Percentiles rank a stretch among this genome's conserved stretches.
phyloP scores from a whole-genome alignment of 768 basidiomycete genomes.

The Chlorophyllum brunneum region DNA sequence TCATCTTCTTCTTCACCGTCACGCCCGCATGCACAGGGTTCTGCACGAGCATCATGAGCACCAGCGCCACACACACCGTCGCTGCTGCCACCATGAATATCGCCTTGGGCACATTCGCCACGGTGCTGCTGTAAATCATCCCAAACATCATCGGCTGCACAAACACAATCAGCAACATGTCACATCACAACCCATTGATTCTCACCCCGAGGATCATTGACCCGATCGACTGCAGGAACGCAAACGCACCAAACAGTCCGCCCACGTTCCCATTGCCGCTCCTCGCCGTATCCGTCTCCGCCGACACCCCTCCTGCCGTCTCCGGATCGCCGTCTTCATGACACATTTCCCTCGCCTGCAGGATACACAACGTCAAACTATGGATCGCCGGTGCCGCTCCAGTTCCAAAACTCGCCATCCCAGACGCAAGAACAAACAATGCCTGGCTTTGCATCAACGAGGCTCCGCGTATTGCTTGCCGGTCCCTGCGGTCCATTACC shows the following conservation, averaged over 20 bases:
- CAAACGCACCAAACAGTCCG: conserved; percentile 62
- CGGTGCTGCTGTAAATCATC: conserved; percentile 64
- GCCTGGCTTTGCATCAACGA: conserved; percentile 30
- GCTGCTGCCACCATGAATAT: conserved; percentile 58
- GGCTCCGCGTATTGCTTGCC: neutral
- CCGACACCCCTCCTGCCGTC: conserved; percentile 7
- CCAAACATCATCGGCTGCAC: conserved; percentile 68
- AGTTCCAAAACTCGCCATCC: conserved; percentile 58
- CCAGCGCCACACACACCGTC: conserved; percentile 39
- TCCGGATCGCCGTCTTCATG: conserved; percentile 13
- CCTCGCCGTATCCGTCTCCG: conserved; percentile 18
- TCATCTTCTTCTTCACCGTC: conserved; percentile 17
- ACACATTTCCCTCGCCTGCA: conserved; percentile 39
- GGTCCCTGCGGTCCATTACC: conserved; percentile 7
- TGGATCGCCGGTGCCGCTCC: conserved; percentile 69
- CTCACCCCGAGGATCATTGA: conserved; percentile 59
- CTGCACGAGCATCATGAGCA: conserved; percentile 34
- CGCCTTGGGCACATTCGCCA: conserved; percentile 64
- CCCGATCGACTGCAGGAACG: conserved; percentile 65
- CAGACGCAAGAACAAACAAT: conserved; percentile 59
- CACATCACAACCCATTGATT: conserved; percentile 8
- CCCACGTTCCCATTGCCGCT: conserved; percentile 13
- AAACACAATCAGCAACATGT: conserved; percentile 8
- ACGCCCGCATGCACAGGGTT: conserved; percentile 29
- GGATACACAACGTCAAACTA: conserved; percentile 66